Conservation (phyloP, 2,329 filamentous ascomycete species). For the Sarocladium oryzae region DNA sequence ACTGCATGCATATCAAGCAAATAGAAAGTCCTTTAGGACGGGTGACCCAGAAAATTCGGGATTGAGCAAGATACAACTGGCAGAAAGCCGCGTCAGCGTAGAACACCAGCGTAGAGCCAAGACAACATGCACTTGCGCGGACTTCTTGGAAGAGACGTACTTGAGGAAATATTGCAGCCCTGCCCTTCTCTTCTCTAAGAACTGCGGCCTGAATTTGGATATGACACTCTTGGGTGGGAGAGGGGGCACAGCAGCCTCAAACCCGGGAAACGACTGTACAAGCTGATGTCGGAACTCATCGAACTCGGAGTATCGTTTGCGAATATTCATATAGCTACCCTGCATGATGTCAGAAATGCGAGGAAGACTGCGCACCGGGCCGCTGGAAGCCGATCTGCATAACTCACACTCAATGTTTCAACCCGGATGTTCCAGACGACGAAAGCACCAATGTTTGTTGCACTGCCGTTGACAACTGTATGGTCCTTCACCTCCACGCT, state of each 20-base stretch:
- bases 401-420: conserved; percentile 71
- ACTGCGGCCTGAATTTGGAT: conserved; percentile 75
- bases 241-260: conserved; percentile 77
- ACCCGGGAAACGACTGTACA: conserved; percentile 74
- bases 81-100: background rate
- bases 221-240: conserved; percentile 89
- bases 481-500: conserved; percentile 54
- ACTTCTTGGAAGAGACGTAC: conserved; percentile 43
- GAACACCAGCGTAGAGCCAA: background rate
- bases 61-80: conserved; percentile 82
- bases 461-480: conserved; percentile 49
- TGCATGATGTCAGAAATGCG: conserved; percentile 23
- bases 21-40: conserved; percentile 84
- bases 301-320: conserved; percentile 87
- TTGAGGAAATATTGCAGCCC: conserved; percentile 91
- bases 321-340: conserved; percentile 56
- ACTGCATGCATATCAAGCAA: conserved; percentile 36
- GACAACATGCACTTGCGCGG: conserved; percentile 6
- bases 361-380: background rate
- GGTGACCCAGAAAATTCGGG: conserved; percentile 92
- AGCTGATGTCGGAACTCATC: conserved; percentile 72
- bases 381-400: background rate
- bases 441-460: conserved; percentile 70
- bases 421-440: conserved; percentile 91
- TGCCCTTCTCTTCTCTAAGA: conserved; percentile 75